These are phyloP conservation scores for Boletus rex-veris DNA, from an alignment of 768 basidiomycete species.

Conservation along the genomic window DNA sequence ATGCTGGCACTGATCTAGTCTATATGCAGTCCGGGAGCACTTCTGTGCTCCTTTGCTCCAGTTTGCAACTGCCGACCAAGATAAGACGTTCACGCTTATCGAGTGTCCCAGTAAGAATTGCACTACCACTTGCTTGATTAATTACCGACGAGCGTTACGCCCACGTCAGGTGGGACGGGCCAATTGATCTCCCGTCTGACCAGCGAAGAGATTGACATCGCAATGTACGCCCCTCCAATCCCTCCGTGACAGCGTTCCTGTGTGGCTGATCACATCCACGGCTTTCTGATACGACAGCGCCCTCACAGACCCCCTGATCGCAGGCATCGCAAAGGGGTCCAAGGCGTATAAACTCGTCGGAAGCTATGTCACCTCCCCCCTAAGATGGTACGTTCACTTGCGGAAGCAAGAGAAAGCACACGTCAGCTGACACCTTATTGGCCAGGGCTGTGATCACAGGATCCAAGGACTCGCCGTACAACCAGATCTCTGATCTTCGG, in stretches of 20 bases:
- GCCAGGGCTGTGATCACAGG: conserved; percentile 91
- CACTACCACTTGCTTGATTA: conserved; percentile 8
- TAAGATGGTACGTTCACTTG: conserved; percentile 64
- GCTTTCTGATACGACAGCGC: conserved; percentile 47
- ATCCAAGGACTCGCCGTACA: conserved; percentile 56
- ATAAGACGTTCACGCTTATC: conserved; percentile 73
- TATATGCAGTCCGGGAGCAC: conserved; percentile 70
- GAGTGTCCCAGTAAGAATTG: conserved; percentile 76
- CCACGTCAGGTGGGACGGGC: conserved; percentile 69
- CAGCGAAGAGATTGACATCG: conserved; percentile 76
- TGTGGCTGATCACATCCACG: neutral
- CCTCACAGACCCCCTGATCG: conserved; percentile 86
- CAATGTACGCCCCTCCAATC: conserved; percentile 51
- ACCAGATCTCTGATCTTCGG: conserved; percentile 68
- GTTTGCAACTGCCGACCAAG: conserved; percentile 65
- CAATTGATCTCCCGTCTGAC: conserved; percentile 75
- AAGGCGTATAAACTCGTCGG: conserved; percentile 88
- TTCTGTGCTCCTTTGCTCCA: conserved; percentile 92
- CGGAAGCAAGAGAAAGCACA: neutral
- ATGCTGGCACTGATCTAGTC: conserved; percentile 5
- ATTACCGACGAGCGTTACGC: conserved; percentile 20
- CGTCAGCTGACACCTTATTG: neutral
- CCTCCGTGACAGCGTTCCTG: conserved; percentile 1
- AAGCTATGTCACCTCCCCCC: conserved; percentile 83
- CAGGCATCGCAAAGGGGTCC: conserved; percentile 89